phyloP scores from a whole-genome alignment of 441 rosid species.

The Corymbia citriodora region DNA sequence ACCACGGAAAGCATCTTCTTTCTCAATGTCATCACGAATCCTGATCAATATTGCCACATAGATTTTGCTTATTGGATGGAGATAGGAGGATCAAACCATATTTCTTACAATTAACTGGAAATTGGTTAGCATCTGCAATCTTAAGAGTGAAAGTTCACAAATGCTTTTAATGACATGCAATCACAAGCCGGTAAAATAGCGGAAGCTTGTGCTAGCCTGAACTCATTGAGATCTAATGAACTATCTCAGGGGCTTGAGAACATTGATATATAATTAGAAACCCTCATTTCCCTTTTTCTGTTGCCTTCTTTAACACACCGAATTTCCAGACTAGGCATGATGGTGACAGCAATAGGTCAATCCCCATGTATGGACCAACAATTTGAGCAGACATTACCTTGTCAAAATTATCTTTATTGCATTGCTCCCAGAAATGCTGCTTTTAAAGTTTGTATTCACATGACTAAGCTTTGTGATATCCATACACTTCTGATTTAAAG shows the following conservation, averaged over 20 bases:
- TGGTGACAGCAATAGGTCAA: background rate
- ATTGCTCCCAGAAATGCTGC: background rate
- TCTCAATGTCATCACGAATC: constrained; percentile 93
- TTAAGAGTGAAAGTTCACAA: background rate
- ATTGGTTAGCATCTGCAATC: background rate
- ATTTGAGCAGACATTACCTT: background rate
- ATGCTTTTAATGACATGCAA: background rate
- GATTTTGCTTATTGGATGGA: background rate
- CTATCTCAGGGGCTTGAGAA: background rate
- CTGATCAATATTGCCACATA: constrained; percentile 22
- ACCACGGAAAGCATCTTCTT: constrained; percentile 98
- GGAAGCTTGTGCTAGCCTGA: background rate
- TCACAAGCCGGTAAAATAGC: background rate
- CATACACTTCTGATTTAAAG: background rate
- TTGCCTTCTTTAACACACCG: background rate
- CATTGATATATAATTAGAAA: background rate
- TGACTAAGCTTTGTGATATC: background rate
- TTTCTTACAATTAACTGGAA: background rate
- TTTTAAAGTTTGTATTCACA: background rate
- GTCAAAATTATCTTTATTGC: background rate
- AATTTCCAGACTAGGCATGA: background rate
- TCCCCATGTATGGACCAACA: background rate
- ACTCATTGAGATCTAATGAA: background rate
- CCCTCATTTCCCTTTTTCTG: background rate
- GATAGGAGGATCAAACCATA: background rate